Evolutionary conservation across 202 grass and related monocot species (phyloP), one percentile per base, ranked within the genome.

Genomic region (Thinopyrum obtusiflorum): DNA sequence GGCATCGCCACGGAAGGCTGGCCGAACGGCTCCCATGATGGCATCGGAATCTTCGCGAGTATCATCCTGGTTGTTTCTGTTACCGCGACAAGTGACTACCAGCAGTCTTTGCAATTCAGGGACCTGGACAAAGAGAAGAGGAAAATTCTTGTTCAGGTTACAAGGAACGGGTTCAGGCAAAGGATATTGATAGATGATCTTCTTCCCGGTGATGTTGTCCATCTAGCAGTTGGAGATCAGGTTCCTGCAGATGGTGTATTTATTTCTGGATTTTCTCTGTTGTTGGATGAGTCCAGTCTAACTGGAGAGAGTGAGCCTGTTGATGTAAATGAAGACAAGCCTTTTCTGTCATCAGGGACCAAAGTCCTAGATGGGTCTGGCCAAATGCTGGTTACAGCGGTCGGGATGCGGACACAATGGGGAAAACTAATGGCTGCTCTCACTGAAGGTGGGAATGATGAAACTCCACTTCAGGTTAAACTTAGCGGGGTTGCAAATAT

Each of bases 51-150:
- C 68, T 60, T 93, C 51, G 84, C 89, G 59, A 98, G 92, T 79
- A 93, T 98, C 75, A 82, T 98, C 74, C 84, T 98, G 33, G 93
- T 98, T 82, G 91, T 98, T 72, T 95, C 88, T 89, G 95, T 98
- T 44, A 95, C 91, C 20, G 95, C 93, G 7, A 89, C 86, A 11
- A 98, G 91, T 81, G 87, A 98, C 77, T 98, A 98, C 68, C 89
- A 87, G 79, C 95, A 98, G 81, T 95, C 91, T 68, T 90, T 95
- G 87, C 93, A 98, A 65, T 98, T 98, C 86, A 93, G 89, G 70
- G 95, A 95, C 84, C 94, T 98, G 88, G 93, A 98, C 83, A 98
- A 87, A 60, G 95, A 98, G 81, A 98, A 95, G 71, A 90, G 85
- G 65, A 98, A 98, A 81, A 92, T 98, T 44, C 71, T 55, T 74